Base-by-base conservation (phyloP, 768 basidiomycete genomes). In the Dioszegia crocea region DNA sequence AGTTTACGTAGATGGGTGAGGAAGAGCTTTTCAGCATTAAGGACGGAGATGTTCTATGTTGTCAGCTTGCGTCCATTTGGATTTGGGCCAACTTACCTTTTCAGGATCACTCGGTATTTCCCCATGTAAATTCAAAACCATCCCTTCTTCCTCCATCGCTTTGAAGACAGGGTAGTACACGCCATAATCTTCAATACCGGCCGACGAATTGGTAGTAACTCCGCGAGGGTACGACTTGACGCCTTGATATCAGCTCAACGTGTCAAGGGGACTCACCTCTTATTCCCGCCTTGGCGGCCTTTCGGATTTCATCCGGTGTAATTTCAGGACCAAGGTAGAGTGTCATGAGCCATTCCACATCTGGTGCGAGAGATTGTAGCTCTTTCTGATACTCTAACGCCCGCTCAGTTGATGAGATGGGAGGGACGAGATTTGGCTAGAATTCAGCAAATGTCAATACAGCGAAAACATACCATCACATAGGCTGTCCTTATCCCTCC, bases 171-270 rank as follows among this genome's bases (percentile, higher is more conserved):
- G 87, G 77, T 97, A 96, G 75, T 94, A 99, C 1, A 83, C 81
- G 67, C 89, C 88, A 67, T 98, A 98, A 14, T 90, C 90, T 76
- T 98, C 94, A 64, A 98, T 94, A 6, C 96, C 96, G 31, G 89
- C 86, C 58, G 92, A 90, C 12, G 90, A 93, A 76, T 97, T 94
- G 33, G 96, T 99, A 23, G 96, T 99, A 3, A 99, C 94, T 10
- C 96, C 96, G 60, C 89, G 83, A 47, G 96, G 96, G 76, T 99
- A 99, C 16, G 89, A 92, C 78, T 99, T 98, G 66, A 99, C 90
- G 39, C 94, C 84, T 81, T 49, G 19, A 31, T 21, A 23, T 36
- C 29, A 27, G 40, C 56, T 41, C 57, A 14, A 21, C 39, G 38
- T 29, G 11, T 36, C 16, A 24, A 14, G 47, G 56, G 27, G 10